Evolutionary conservation across 805 yeast genomes (phyloP), one percentile per base, ranked within the genome.

Genomic region (Torulaspora indica): DNA sequence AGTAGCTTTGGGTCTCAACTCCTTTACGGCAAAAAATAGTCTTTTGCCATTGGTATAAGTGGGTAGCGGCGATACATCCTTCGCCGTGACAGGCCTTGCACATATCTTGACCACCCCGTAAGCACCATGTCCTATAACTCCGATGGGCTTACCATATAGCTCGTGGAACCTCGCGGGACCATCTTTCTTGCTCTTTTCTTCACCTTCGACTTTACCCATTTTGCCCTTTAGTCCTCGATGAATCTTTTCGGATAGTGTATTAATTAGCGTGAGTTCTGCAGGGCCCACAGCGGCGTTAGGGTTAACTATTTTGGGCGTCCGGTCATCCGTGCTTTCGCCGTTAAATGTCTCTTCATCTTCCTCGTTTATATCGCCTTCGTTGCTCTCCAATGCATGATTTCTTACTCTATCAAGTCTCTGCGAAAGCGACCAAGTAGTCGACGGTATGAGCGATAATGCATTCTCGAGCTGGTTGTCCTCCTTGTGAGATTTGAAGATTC

Each of bases 31-130:
- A 82, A 87, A 55, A 86, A 91, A 72, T 75, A 87, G 68, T 78
- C 83, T 56, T 29, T 62, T 57, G 5, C 62, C 63, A 38, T 93
- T 91, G 1, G 86, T 80, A 63, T 87, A 97, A 38, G 75, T 76
- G 68, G 87, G 51, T 17, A 40, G 50, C 12, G 52, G 49, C 6
- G 41, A 45, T 4, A 44, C 31, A 25, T 45, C 52, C 6, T 34
- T 42, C 7, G 45, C 40, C 6, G 38, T 40, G 3, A 44, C 45
- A 8, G 49, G 45, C 38, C 89, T 63, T 82, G 95, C 33, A 83
- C 96, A 51, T 82, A 74, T 55, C 46, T 95, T 76, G 13, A 91
- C 97, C 52, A 85, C 95, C 44, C 98, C 98, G 69, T 89, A 91
- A 0, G 97, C 95, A 35, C 98, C 98, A 61, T 90, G 89, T 15